These are phyloP conservation scores for Hypomyces rosellus DNA, from an alignment of 2,329 filamentous ascomycete genomes.

Conservation along the genomic window DNA sequence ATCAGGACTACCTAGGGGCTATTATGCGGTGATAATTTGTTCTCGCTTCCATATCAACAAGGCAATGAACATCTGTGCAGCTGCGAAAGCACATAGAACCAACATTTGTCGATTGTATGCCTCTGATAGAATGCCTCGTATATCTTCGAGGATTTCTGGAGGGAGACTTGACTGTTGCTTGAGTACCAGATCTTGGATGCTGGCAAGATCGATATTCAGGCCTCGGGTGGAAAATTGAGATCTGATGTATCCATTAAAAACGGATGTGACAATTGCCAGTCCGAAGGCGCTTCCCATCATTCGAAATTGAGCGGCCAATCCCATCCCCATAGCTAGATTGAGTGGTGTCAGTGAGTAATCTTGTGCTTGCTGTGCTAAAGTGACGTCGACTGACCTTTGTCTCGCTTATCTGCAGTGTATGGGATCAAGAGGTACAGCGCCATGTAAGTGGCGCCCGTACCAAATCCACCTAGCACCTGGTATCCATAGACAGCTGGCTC, in stretches of 20 bases:
- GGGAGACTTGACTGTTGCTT: too few relatives aligned
- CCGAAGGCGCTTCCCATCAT: conserved; percentile 1
- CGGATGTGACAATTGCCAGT: not conserved
- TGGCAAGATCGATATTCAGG: too few relatives aligned
- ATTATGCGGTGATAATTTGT: too few relatives aligned
- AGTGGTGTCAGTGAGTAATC: too few relatives aligned
- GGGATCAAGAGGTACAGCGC: not conserved
- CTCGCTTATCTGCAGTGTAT: not conserved
- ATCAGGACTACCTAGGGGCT: not conserved
- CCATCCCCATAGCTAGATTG: not conserved
- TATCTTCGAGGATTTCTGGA: too few relatives aligned
- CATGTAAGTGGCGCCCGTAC: not conserved
- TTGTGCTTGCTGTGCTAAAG: too few relatives aligned
- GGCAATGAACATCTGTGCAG: not conserved
- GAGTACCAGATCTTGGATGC: too few relatives aligned
- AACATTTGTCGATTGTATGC: conserved; percentile 1
- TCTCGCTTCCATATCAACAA: not conserved
- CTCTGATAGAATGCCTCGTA: not conserved
- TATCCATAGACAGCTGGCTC: not conserved
- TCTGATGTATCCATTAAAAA: not conserved
- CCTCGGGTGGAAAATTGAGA: too few relatives aligned
- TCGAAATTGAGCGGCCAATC: not conserved
- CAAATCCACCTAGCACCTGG: conserved; percentile 1
- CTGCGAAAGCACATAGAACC: not conserved
- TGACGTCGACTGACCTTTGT: too few relatives aligned